Base-by-base conservation (phyloP, 1,284 basidiomycete genomes). In the Moesziomyces sp. region DNA sequence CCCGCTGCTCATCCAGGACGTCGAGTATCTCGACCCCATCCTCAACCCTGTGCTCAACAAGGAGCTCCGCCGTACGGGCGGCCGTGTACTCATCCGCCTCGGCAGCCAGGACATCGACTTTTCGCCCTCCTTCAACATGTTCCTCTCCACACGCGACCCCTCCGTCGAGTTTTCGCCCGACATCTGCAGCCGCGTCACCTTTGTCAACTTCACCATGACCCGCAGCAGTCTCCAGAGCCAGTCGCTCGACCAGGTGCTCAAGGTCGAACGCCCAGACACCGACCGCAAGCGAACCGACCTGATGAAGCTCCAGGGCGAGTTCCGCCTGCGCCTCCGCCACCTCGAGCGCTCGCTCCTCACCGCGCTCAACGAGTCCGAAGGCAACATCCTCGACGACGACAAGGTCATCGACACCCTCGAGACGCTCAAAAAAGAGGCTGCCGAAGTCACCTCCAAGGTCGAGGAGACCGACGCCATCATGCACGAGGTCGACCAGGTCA, bases 151-250 rank as follows among this genome's bases (percentile, higher is more conserved):
- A 9, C 88, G 96, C 24, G 95, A 99, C 85, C 95, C 97, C 0
- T 96, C 94, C 0, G 92, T 97, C 70, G 94, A 97, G 80, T 97
- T 99, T 86, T 93, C 96, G 21, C 94, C 97, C 1, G 96, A 99
- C 84, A 94, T 99, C 70, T 99, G 96, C 88, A 97, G 94, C 86
- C 90, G 97, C 64, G 97, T 99, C 40, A 97, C 96, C 0, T 97
- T 99, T 83, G 96, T 99, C 87, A 99, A 99, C 87, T 99, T 99
- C 86, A 99, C 96, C 18, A 99, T 99, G 93, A 99, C 97, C 0
- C 89, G 95, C 64, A 94, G 94, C 85, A 97, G 94, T 88, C 88
- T 99, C 40, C 96, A 99, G 85, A 97, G 94, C 72, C 97, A 99
- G 85, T 97, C 95, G 0, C 88, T 99, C 51, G 95, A 97, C 84